Evolutionary conservation across 768 basidiomycete genomes (phyloP), one percentile per base, ranked within the genome.

Genomic region (Hebeloma cylindrosporum): DNA sequence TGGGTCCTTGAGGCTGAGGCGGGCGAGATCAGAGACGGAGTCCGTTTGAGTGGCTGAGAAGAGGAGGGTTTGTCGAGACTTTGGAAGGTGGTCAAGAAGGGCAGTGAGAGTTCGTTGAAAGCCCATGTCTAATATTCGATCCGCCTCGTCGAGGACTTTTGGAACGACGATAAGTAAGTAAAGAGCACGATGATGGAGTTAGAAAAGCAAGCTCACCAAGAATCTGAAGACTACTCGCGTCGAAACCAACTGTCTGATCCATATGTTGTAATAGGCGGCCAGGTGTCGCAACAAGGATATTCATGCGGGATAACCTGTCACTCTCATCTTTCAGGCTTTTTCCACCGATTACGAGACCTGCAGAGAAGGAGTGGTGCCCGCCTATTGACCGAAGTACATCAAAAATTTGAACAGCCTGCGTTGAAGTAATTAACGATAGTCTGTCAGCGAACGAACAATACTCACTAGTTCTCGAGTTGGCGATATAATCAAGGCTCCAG

Each of bases 21-120:
- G 85, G 1, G 93, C 94, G 10, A 99, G 76, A 58, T 94, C 91
- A 37, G 78, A 70, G 32, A 95, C 83, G 0, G 91, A 93, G 51
- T 92, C 77, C 0, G 93, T 95, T 66, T 98, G 95, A 0, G 95
- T 98, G 3, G 95, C 95, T 11, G 93, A 96, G 70, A 97, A 98
- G 42, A 98, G 83, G 27, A 98, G 75, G 1, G 95, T 97, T 71
- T 98, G 95, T 7, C 95, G 88, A 10, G 83, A 80, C 67, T 83
- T 85, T 0, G 95, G 92, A 11, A 98, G 83, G 60, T 98, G 93
- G 0, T 79, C 79, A n/a, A 98, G 75, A 40, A 97, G 84, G 4
- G 95, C 95, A 18, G 91, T 82, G 2, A 98, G 71, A 0, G 94
- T 92, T 29, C 82, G 81, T 13, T 88, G 73, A 65, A 98, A 98